Evolutionary conservation across 371 early-diverging fungal species (phyloP).

Genomic region (Furculomyces boomerangus): DNA sequence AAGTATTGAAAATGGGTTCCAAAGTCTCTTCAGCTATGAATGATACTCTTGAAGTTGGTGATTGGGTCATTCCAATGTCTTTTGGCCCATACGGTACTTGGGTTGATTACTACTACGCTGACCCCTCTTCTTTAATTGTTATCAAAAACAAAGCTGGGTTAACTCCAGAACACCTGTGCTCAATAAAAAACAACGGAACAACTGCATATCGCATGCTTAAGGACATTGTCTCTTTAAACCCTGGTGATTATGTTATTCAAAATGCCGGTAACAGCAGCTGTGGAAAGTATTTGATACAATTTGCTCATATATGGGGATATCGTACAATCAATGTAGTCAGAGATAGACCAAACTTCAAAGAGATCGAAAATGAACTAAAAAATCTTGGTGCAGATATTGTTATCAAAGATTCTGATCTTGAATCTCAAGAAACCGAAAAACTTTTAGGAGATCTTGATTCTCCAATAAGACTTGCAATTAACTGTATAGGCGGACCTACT

Average conservation of each 20-base stretch:
- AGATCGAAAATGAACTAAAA: slow-evolving; percentile 31
- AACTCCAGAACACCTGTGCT: slow-evolving; percentile 43
- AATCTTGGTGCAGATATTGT: slow-evolving; percentile 64
- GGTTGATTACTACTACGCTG: neutral
- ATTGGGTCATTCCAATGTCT: slow-evolving; percentile 51
- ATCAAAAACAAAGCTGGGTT: slow-evolving; percentile 14
- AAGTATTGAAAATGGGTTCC: slow-evolving; percentile 29
- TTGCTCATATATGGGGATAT: slow-evolving; percentile 56
- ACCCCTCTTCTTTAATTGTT: neutral
- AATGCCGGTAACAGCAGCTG: slow-evolving; percentile 86
- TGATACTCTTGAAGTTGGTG: slow-evolving; percentile 33
- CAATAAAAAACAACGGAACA: slow-evolving; percentile 73
- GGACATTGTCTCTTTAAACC: slow-evolving; percentile 55
- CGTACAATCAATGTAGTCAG: slow-evolving; percentile 81
- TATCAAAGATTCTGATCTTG: slow-evolving; percentile 37
- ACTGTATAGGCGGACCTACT: slow-evolving; percentile 79
- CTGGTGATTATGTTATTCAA: slow-evolving; percentile 79
- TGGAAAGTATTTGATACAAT: slow-evolving; percentile 85
- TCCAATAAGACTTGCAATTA: slow-evolving; percentile 53
- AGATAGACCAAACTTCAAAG: slow-evolving; percentile 45
- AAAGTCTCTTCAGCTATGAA: slow-evolving; percentile 14
- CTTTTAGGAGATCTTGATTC: slow-evolving; percentile 14
- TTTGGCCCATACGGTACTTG: slow-evolving; percentile 3
- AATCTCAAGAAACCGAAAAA: slow-evolving; percentile 19
- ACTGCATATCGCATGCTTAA: slow-evolving; percentile 85